Conservation (phyloP, 2,329 filamentous ascomycete genomes). For the Pseudopyricularia javanii region DNA sequence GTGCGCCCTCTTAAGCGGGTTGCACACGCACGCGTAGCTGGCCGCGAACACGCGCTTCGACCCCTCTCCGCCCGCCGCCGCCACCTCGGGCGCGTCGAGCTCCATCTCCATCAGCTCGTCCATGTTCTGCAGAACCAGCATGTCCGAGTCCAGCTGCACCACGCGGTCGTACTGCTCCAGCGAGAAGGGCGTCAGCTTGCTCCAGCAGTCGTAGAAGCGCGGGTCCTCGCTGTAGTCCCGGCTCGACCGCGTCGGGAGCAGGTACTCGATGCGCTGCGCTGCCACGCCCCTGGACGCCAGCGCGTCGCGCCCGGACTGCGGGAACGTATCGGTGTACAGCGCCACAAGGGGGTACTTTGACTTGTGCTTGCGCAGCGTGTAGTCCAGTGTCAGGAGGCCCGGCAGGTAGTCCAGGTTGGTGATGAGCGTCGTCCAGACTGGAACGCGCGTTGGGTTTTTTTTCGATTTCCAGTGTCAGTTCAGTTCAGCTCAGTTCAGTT, state of each 20-base stretch:
- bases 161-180: conserved; percentile 66
- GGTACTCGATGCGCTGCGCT: conserved; percentile 57
- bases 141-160: conserved; percentile 79
- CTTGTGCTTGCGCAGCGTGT: conserved; percentile 53
- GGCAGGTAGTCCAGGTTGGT: conserved; percentile 74
- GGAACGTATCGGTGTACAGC: conserved; percentile 71
- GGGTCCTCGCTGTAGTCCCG: conserved; percentile 63
- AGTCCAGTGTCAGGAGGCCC: conserved; percentile 70
- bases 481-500: too few relatives aligned
- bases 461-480: neutral
- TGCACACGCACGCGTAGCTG: conserved; percentile 76
- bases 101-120: conserved; percentile 81
- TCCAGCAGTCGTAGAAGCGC: conserved; percentile 85
- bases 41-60: conserved; percentile 66
- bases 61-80: conserved; percentile 7
- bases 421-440: conserved; percentile 81
- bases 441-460: conserved; percentile 6
- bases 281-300: conserved; percentile 59
- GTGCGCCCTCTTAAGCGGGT: conserved; percentile 65
- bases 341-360: conserved; percentile 70
- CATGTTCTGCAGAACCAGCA: conserved; percentile 76
- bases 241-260: conserved; percentile 52
- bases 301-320: conserved; percentile 52
- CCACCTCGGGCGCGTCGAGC: conserved; percentile 25
- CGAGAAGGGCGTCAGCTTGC: conserved; percentile 69